Evolutionary conservation across 1,139 yeast species (phyloP).

Genomic region (Saccharomycopsis hybrid): DNA sequence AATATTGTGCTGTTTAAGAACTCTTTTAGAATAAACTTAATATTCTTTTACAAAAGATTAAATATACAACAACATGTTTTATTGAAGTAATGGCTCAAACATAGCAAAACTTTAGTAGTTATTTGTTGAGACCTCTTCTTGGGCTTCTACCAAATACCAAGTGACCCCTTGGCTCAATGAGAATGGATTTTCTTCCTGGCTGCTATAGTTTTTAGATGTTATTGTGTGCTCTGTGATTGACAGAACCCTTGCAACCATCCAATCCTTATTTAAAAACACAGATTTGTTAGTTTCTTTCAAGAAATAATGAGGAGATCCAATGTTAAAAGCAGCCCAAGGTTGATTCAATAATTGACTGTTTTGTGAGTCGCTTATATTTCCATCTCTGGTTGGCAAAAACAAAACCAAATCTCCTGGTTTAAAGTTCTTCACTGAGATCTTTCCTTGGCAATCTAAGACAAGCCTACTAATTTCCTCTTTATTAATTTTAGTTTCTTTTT

Average conservation of each 20-base stretch:
- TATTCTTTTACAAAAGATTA: no score
- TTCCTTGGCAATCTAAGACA: slow-evolving; percentile 36
- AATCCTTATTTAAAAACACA: slow-evolving; percentile 40
- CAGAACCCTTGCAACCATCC: slow-evolving; percentile 63
- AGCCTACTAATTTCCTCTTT: slow-evolving; percentile 39
- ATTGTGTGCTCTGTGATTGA: slow-evolving; percentile 43
- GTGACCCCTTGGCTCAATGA: slow-evolving; percentile 40
- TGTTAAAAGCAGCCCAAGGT: slow-evolving; percentile 85
- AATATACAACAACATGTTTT: no score
- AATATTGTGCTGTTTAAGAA: no score
- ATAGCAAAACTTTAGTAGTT: no score
- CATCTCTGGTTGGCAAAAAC: slow-evolving; percentile 71
- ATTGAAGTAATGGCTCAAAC: no score
- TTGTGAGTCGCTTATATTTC: slow-evolving; percentile 22
- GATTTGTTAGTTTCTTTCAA: slow-evolving; percentile 35
- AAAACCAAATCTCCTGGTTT: slow-evolving; percentile 68
- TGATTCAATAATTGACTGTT: slow-evolving; percentile 27
- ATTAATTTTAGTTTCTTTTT: slow-evolving; percentile 61
- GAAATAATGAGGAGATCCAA: slow-evolving; percentile 74
- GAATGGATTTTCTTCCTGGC: slow-evolving; percentile 40
- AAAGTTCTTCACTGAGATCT: slow-evolving; percentile 63
- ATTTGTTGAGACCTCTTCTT: slow-evolving; percentile 26
- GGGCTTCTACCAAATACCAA: slow-evolving; percentile 47
- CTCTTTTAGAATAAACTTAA: no score
- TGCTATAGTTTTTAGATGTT: slow-evolving; percentile 33